Evolutionary conservation across 768 basidiomycete genomes (phyloP).

Genomic region (Boletus speciosus): DNA sequence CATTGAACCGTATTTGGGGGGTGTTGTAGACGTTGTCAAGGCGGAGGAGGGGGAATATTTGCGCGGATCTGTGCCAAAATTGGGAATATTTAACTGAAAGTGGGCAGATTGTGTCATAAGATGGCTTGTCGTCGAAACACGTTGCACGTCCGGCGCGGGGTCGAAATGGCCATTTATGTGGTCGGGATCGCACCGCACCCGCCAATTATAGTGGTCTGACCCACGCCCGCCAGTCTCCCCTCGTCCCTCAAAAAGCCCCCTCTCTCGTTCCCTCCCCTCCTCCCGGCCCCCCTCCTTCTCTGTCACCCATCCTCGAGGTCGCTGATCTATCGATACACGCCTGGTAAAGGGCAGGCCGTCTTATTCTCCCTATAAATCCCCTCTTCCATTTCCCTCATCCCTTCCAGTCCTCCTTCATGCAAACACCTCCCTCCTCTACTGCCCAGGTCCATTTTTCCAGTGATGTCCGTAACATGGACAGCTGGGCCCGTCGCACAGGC

Average conservation of each 20-base stretch:
- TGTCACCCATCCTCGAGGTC: conserved; percentile 24
- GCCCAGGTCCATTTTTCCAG: conserved; percentile 74
- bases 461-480: conserved; percentile 79
- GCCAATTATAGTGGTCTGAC: conserved; percentile 46
- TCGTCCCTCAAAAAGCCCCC: conserved; percentile 40
- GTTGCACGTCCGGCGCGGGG: conserved; percentile 70
- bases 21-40: conserved; percentile 26
- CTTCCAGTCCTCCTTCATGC: conserved; percentile 21
- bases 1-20: conserved; percentile 11
- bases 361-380: conserved; percentile 25
- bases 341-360: conserved; percentile 33
- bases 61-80: conserved; percentile 21
- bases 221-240: conserved; percentile 34
- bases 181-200: conserved; percentile 53
- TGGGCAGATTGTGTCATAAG: conserved; percentile 18
- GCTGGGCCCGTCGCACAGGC: conserved; percentile 74
- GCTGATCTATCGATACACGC: conserved; percentile 19
- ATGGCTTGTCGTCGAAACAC: conserved; percentile 64
- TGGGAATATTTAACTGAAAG: conserved; percentile 18
- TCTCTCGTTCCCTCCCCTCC: conserved; percentile 26
- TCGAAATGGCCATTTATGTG: conserved; percentile 50
- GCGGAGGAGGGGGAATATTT: conserved; percentile 17
- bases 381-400: not conserved
- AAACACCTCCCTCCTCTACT: conserved; percentile 35
- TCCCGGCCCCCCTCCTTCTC: conserved; percentile 20